phyloP scores from a whole-genome alignment of 805 yeast species.

The Yamadazyma laniorum region DNA sequence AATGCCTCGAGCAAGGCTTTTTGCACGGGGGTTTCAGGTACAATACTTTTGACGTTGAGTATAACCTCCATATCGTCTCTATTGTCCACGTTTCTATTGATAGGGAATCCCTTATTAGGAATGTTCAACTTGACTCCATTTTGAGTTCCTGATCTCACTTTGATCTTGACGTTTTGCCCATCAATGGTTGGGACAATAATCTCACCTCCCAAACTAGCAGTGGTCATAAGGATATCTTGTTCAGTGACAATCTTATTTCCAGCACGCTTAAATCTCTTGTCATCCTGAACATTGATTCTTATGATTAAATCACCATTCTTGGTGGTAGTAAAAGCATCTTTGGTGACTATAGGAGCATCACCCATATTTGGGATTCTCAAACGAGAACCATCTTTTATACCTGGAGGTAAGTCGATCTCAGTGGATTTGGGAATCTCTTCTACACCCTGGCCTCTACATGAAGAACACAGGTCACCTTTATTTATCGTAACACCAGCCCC shows the following conservation, averaged over 20 bases:
- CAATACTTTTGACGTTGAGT: slow-evolving; percentile 65
- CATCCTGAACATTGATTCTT: slow-evolving; percentile 74
- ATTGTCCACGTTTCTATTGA: slow-evolving; percentile 44
- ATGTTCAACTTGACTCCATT: slow-evolving; percentile 69
- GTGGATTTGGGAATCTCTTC: slow-evolving; percentile 64
- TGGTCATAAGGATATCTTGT: slow-evolving; percentile 81
- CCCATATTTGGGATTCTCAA: slow-evolving; percentile 86
- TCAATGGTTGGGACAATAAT: slow-evolving; percentile 88
- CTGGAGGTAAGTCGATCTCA: slow-evolving; percentile 82
- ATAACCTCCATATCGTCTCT: slow-evolving; percentile 82
- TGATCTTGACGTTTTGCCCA: slow-evolving; percentile 72
- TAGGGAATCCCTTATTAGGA: slow-evolving; percentile 87
- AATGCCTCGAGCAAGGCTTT: slow-evolving; percentile 87
- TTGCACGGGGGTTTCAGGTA: slow-evolving; percentile 81
- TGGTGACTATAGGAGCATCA: slow-evolving; percentile 76
- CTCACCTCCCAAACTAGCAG: slow-evolving; percentile 94
- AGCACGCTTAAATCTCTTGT: slow-evolving; percentile 63
- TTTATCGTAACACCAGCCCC: slow-evolving; percentile 85
- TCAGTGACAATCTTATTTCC: slow-evolving; percentile 65
- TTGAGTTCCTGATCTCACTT: slow-evolving; percentile 83
- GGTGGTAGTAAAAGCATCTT: slow-evolving; percentile 64
- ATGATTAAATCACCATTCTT: slow-evolving; percentile 86
- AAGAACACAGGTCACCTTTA: slow-evolving; percentile 63
- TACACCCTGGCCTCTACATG: slow-evolving; percentile 92
- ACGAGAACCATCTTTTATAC: slow-evolving; percentile 82